Base-by-base conservation (phyloP, 2,329 filamentous ascomycete species). In the Colletotrichum lupini region DNA sequence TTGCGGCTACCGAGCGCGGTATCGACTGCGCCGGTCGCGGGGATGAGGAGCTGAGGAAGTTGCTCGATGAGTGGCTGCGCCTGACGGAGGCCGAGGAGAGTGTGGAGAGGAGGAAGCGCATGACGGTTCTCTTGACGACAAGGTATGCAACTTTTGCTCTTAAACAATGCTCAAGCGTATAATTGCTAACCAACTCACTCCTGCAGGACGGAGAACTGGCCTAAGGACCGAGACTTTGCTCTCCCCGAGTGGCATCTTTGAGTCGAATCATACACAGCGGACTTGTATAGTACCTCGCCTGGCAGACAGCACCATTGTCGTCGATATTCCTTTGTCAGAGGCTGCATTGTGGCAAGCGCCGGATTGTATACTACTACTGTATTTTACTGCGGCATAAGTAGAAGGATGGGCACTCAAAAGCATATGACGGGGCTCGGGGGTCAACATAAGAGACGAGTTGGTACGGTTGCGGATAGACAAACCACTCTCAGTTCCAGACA, bases 1-100 rank as follows among this genome's bases (percentile, higher is more conserved):
- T 94, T 72, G 94, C 94, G 16, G 93, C 93, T 77, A 87, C 90
- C 70, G 93, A 95, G 75, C 87, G 93, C 16, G 94, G 92, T 1
- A 86, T 93, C 46, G 84, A 90, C 76, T 86, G 90, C 11, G 76
- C 90, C 30, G 87, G 83, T 3, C 87, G 87, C 70, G 89, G 88
- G 26, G 91, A 94, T 77, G 81, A 82, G 1, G 88, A 90, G 73
- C 77, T 95, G 75, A 81, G 87, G 73, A 78, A 77, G 9, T 78
- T 81, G 76, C 78, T 91, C 56, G 81, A 79, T 26, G 80, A 82
- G 67, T 90, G 88, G 89, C 76, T 91, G 59, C 78, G 80, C n/a
- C 78, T 85, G 77, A 86, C 87, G 24, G 81, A 80, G 19, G 80
- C 79, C 2, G 81, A 81, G 71, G 81, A 83, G 19, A 76, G 80